Percentiles rank a stretch among this genome's conserved stretches.
Conservation (phyloP, 768 basidiomycete genomes). For the Mycena belliarum region DNA sequence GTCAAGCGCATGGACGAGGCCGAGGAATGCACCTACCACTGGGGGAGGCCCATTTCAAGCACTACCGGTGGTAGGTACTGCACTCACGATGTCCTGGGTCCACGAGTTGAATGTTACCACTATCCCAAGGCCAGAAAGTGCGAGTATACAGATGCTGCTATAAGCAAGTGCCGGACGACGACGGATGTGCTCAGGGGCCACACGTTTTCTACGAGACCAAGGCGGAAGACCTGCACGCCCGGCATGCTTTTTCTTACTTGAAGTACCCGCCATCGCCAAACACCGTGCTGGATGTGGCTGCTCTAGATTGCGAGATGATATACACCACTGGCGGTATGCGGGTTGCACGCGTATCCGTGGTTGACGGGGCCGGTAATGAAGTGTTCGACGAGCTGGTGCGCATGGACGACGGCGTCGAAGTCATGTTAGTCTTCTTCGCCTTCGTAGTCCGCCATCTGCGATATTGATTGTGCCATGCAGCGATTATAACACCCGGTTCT, state of each 20-base stretch:
- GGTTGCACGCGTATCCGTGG: slow-evolving; percentile 86
- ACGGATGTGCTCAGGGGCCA: slow-evolving; percentile 75
- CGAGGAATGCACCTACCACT: slow-evolving; percentile 76
- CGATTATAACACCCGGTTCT: slow-evolving; percentile 91
- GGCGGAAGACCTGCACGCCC: slow-evolving; percentile 63
- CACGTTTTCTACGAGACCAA: slow-evolving; percentile 91
- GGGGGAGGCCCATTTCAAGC: slow-evolving; percentile 69
- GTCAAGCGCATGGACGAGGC: slow-evolving; percentile 62
- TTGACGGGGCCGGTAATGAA: slow-evolving; percentile 71
- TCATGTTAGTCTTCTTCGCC: slow-evolving; percentile 54
- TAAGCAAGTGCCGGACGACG: slow-evolving; percentile 48
- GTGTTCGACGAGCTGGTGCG: slow-evolving; percentile 83
- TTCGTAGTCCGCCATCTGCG: background rate
- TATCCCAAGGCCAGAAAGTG: slow-evolving; percentile 58
- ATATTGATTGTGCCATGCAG: slow-evolving; percentile 38
- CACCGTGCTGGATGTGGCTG: slow-evolving; percentile 70
- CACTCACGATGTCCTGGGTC: background rate
- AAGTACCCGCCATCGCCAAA: slow-evolving; percentile 27
- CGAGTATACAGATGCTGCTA: slow-evolving; percentile 82
- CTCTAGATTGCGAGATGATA: slow-evolving; percentile 96
- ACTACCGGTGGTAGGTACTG: slow-evolving; percentile 61
- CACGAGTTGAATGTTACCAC: slow-evolving; percentile 8
- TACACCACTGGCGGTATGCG: slow-evolving; percentile 93
- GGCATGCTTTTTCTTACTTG: slow-evolving; percentile 69
- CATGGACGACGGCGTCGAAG: slow-evolving; percentile 79